Evolutionary conservation across 805 yeast genomes (phyloP).

Genomic region (Candida silvatica): DNA sequence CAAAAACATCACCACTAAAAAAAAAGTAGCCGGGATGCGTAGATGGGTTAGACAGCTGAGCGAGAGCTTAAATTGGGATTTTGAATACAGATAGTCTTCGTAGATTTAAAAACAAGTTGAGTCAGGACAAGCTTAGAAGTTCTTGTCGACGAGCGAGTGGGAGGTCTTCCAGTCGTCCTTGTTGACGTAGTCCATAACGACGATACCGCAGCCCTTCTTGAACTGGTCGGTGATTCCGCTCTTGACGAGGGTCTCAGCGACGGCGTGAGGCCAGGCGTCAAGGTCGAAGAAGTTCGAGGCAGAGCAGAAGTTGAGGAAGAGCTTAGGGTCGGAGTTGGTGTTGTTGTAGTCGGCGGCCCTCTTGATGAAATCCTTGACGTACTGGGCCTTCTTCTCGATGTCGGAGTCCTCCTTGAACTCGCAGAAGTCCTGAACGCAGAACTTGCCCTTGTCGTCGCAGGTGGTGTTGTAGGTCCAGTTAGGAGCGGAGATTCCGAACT

Average conservation of each 20-base stretch:
- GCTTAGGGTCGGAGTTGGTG: constrained; percentile 39
- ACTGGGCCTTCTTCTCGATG: constrained; percentile 45
- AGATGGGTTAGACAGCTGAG: no score
- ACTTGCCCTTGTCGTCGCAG: constrained; percentile 52
- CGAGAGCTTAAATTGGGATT: background rate
- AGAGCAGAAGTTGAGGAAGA: constrained; percentile 65
- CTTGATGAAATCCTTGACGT: constrained; percentile 46
- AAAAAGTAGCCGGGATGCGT: no score
- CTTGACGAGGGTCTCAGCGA: constrained; percentile 42
- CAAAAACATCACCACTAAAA: no score
- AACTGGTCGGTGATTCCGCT: constrained; percentile 39
- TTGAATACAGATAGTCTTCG: background rate
- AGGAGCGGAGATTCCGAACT: constrained; percentile 60
- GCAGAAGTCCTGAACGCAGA: constrained; percentile 69
- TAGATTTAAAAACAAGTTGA: no score
- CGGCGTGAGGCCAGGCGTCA: constrained; percentile 64
- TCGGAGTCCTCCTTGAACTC: constrained; percentile 47
- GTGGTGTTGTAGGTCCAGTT: constrained; percentile 60
- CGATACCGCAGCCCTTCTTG: constrained; percentile 51
- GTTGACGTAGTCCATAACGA: constrained; percentile 63
- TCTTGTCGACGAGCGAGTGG: constrained; percentile 41
- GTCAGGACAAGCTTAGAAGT: constrained; percentile 28
- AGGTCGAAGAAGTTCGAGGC: constrained; percentile 19
- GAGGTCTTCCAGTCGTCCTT: constrained; percentile 50
- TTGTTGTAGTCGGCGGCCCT: constrained; percentile 38